These are phyloP conservation scores for Sugiyamaella castrensis DNA, from an alignment of 1,139 yeast genomes.

Conservation along the genomic window DNA sequence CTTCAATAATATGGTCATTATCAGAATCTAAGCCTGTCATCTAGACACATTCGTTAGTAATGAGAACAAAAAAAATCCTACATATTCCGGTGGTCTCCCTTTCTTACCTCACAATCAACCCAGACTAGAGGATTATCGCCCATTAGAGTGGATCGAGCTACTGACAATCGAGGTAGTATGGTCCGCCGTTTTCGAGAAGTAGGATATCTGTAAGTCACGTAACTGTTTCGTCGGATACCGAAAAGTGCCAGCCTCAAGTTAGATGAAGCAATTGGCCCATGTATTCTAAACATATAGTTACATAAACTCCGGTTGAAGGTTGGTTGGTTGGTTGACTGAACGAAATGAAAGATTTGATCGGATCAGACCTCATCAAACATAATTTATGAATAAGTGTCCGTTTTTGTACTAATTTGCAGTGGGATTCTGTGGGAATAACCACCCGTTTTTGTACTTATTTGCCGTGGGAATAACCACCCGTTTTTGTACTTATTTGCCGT, in stretches of 20 bases:
- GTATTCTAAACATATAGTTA: neutral
- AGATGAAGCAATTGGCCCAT: neutral
- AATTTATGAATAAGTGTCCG: too few relatives aligned
- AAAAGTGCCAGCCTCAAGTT: neutral
- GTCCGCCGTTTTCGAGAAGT: neutral
- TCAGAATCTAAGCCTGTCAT: slow-evolving; percentile 90
- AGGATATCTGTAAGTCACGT: slow-evolving; percentile 2
- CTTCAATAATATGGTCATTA: slow-evolving; percentile 78
- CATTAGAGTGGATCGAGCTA: slow-evolving; percentile 3
- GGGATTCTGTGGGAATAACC: too few relatives aligned
- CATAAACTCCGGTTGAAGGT: neutral
- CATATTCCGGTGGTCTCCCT: slow-evolving; percentile 17
- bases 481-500: too few relatives aligned
- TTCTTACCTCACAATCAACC: slow-evolving; percentile 64
- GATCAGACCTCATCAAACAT: too few relatives aligned
- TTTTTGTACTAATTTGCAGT: too few relatives aligned
- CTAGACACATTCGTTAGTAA: slow-evolving; percentile 32
- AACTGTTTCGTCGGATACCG: neutral
- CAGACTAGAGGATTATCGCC: slow-evolving; percentile 49
- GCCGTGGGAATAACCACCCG: too few relatives aligned
- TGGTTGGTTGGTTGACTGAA: too few relatives aligned
- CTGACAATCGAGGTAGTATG: neutral
- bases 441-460: too few relatives aligned
- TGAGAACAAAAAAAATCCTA: slow-evolving; percentile 14
- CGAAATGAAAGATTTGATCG: too few relatives aligned